phyloP scores from a whole-genome alignment of 2,329 filamentous ascomycete genomes.

The Didymella keratinophila region DNA sequence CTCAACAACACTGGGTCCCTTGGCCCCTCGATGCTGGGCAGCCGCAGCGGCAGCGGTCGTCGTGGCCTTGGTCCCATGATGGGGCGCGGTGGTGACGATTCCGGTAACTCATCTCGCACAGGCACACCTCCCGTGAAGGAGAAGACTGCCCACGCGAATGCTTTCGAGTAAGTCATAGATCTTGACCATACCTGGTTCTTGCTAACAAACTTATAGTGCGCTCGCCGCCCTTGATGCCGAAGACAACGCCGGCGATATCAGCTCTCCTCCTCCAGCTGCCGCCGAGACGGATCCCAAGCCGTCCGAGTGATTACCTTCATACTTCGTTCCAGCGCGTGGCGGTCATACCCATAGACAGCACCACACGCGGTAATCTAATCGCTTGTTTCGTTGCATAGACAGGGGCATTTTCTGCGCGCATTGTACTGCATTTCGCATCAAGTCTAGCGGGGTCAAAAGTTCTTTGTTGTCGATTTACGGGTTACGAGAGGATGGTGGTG shows the following conservation, averaged over 20 bases:
- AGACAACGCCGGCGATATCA: constrained; percentile 62
- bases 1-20: constrained; percentile 66
- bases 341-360: constrained; percentile 48
- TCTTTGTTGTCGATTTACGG: constrained; percentile 34
- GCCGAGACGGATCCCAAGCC: constrained; percentile 44
- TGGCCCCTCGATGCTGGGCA: constrained; percentile 86
- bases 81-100: constrained; percentile 77
- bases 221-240: constrained; percentile 63
- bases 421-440: constrained; percentile 49
- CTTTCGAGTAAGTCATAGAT: constrained; percentile 79
- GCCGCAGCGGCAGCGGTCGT: constrained; percentile 87
- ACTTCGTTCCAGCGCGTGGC: constrained; percentile 45
- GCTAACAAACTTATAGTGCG: constrained; percentile 54
- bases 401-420: constrained; percentile 50
- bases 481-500: constrained; percentile 25
- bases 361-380: constrained; percentile 51
- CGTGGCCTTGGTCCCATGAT: constrained; percentile 74
- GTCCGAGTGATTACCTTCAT: constrained; percentile 49
- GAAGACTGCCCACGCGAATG: constrained; percentile 76
- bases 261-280: constrained; percentile 73
- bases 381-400: constrained; percentile 52
- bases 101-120: constrained; percentile 84
- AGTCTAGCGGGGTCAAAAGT: constrained; percentile 35
- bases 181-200: neutral
- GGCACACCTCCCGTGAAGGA: constrained; percentile 80